These are phyloP conservation scores for Rehmannia glutinosa DNA, from an alignment of 257 asterid genomes.

Conservation along the genomic window DNA sequence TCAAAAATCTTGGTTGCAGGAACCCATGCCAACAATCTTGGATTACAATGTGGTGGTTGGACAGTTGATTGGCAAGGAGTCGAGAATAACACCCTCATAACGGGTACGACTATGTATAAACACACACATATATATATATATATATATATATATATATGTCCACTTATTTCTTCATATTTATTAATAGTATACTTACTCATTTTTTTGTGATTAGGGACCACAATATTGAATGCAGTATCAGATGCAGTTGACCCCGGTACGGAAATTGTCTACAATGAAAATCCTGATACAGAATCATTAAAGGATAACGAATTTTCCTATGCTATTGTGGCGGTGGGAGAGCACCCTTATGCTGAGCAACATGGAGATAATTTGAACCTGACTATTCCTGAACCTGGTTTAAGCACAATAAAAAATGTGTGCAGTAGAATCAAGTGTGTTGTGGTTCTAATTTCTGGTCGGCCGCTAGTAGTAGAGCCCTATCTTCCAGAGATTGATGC, in stretches of 20 bases:
- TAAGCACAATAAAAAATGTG: constrained; percentile 26
- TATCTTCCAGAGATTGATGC: constrained; percentile 36
- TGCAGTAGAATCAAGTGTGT: too few species aligned
- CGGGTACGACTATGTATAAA: too few species aligned
- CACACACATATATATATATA: too few species aligned
- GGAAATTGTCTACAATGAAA: constrained; percentile 29
- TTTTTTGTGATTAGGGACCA: constrained; percentile 32
- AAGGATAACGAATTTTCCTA: constrained; percentile 24
- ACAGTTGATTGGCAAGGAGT: constrained; percentile 53
- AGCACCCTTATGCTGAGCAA: constrained; percentile 41
- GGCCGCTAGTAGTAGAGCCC: constrained; percentile 47
- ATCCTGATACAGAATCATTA: constrained; percentile 15
- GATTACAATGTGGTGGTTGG: constrained; percentile 29
- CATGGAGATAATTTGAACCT: constrained; percentile 39
- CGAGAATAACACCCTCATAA: constrained; percentile 16
- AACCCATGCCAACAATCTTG: too few species aligned
- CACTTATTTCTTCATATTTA: background rate
- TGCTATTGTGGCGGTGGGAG: constrained; percentile 55
- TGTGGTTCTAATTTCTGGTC: constrained; percentile 44
- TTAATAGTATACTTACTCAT: too few species aligned
- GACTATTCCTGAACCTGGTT: constrained; percentile 33
- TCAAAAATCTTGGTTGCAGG: too few species aligned
- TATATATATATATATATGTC: too few species aligned
- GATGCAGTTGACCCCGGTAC: constrained; percentile 33
- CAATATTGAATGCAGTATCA: constrained; percentile 35